phyloP scores from a whole-genome alignment of 345 rosid species.

The Boechera retrofracta region DNA sequence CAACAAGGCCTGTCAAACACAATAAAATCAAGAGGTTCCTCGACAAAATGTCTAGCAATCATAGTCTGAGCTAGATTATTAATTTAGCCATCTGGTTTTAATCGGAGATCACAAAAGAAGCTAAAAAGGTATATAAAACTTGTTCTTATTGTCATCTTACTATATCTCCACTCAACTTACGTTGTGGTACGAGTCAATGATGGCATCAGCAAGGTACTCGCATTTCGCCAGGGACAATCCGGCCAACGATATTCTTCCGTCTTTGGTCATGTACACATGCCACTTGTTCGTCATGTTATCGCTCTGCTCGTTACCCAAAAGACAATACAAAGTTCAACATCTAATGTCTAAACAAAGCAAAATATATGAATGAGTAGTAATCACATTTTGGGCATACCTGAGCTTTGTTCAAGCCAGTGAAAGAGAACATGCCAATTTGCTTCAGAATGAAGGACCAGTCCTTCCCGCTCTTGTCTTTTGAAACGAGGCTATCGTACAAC shows the following conservation, averaged over 20 bases:
- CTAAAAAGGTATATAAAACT: neutral
- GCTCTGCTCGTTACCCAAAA: constrained; percentile 47
- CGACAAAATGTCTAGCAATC: constrained; percentile 24
- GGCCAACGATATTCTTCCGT: constrained; percentile 92
- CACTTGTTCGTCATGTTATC: constrained; percentile 93
- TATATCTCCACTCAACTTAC: constrained; percentile 48
- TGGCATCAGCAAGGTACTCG: constrained; percentile 90
- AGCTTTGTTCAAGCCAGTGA: constrained; percentile 87
- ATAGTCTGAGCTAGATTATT: constrained; percentile 32
- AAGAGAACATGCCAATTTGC: constrained; percentile 99
- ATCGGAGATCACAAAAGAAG: constrained; percentile 17
- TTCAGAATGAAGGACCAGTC: constrained; percentile 94
- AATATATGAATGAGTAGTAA: neutral
- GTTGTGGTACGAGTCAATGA: constrained; percentile 80
- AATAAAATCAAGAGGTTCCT: constrained; percentile 14
- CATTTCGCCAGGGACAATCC: constrained; percentile 93
- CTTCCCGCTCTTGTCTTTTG: constrained; percentile 87
- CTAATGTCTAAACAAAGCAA: constrained; percentile 16
- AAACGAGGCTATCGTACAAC: constrained; percentile 69
- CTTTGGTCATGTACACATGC: constrained; percentile 96
- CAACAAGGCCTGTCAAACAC: constrained; percentile 44
- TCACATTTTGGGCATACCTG: constrained; percentile 59
- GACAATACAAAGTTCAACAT: neutral
- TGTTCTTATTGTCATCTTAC: constrained; percentile 15
- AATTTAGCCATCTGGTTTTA: constrained; percentile 8